phyloP scores from a whole-genome alignment of 371 early-diverging fungal species.

The Chytridiales sp. region DNA sequence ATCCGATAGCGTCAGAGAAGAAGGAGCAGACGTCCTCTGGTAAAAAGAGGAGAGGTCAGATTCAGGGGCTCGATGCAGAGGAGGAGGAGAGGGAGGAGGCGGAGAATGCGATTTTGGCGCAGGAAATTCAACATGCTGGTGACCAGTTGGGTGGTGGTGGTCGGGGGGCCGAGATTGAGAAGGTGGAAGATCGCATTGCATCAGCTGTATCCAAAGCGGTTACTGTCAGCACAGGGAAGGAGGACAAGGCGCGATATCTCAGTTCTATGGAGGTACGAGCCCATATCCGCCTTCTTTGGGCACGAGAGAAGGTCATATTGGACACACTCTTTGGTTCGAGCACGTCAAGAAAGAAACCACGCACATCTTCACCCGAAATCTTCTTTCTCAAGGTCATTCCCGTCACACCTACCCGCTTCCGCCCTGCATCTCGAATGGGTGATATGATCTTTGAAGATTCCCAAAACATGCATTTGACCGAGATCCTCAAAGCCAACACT shows the following conservation, averaged over 20 bases:
- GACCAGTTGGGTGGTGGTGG: no score
- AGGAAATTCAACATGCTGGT: background rate
- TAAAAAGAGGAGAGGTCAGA: conserved; percentile 16
- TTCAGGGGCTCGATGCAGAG: conserved; percentile 38
- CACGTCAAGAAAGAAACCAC: conserved; percentile 5
- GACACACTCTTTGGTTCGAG: conserved; percentile 69
- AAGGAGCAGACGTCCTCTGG: conserved; percentile 22
- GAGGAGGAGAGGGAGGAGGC: conserved; percentile 24
- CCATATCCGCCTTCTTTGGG: conserved; percentile 73
- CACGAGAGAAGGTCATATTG: conserved; percentile 69
- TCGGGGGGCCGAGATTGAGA: no score
- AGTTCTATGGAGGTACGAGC: conserved; percentile 81
- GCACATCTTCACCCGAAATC: conserved; percentile 68
- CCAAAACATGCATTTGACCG: conserved; percentile 84
- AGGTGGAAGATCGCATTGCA: no score
- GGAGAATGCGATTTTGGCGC: conserved; percentile 35
- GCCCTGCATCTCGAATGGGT: conserved; percentile 89
- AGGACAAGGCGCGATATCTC: conserved; percentile 57
- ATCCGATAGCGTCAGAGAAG: conserved; percentile 25
- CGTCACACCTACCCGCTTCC: conserved; percentile 95
- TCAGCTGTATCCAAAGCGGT: no score
- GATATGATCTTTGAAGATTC: conserved; percentile 92
- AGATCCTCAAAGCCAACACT: conserved; percentile 81
- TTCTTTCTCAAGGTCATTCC: conserved; percentile 96
- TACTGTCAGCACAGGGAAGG: conserved; percentile 20